Conservation (phyloP, 345 rosid species). For the Cardamine chenopodiifolia region DNA sequence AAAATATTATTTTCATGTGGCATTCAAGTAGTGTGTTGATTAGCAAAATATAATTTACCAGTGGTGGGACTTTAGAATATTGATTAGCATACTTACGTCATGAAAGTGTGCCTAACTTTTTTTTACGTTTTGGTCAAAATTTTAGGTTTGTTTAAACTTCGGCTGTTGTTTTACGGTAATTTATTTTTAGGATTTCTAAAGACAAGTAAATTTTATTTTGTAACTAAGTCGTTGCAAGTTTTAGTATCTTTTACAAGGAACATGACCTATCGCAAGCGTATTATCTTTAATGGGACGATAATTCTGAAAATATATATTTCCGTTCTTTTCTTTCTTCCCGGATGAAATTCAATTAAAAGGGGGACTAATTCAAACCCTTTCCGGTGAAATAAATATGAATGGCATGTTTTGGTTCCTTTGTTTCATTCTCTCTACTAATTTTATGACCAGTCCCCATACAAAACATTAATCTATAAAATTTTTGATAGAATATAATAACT, state of each 20-base stretch:
- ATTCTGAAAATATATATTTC: no score
- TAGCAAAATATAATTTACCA: neutral
- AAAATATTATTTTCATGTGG: constrained; percentile 14
- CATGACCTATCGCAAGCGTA: neutral
- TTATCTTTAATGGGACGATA: no score
- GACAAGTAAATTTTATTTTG: neutral
- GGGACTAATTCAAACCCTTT: no score
- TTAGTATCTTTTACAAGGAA: neutral
- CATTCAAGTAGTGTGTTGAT: neutral
- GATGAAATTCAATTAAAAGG: no score
- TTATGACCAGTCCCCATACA: neutral
- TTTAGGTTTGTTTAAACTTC: neutral
- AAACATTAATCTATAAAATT: no score
- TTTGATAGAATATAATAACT: no score
- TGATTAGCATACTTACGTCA: neutral
- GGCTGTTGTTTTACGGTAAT: neutral
- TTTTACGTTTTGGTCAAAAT: neutral
- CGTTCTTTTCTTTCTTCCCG: no score
- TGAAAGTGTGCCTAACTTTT: neutral
- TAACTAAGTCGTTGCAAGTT: neutral
- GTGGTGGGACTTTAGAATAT: neutral
- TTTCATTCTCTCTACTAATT: neutral
- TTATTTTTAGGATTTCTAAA: neutral
- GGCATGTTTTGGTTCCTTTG: no score
- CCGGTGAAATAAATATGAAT: no score